These are phyloP conservation scores for Cardiospermum halicacabum DNA, from an alignment of 345 rosid genomes.

Conservation along the genomic window DNA sequence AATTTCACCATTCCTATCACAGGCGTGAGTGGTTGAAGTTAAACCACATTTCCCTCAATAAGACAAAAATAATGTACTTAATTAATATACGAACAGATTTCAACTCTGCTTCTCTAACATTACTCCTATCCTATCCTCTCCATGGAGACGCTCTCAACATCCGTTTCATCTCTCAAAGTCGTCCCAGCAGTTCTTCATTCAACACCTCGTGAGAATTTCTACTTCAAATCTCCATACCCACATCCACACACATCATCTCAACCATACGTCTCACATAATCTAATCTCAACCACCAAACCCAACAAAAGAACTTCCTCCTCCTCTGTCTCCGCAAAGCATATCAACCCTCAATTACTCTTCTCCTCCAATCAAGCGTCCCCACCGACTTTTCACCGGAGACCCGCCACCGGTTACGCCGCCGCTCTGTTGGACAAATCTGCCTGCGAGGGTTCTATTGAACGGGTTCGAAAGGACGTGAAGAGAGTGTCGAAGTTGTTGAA, in stretches of 20 bases:
- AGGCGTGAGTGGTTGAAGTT: not conserved
- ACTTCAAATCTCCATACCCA: conserved; percentile 19
- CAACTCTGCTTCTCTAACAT: not conserved
- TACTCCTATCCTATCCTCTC: conserved; percentile 3
- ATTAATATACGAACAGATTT: not conserved
- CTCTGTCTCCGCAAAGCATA: conserved; percentile 10
- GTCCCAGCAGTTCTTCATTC: conserved; percentile 21
- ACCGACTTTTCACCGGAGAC: conserved; percentile 36
- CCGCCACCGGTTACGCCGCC: conserved; percentile 66
- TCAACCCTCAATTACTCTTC: conserved; percentile 19
- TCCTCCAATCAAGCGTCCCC: conserved; percentile 18
- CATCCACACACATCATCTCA: conserved; percentile 18
- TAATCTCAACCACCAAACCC: conserved; percentile 28
- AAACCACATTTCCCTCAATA: not conserved
- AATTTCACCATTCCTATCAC: not conserved
- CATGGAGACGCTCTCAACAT: conserved; percentile 64
- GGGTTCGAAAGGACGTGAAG: conserved; percentile 39
- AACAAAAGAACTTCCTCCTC: conserved; percentile 20
- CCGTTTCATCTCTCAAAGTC: conserved; percentile 47
- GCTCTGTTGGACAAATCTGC: conserved; percentile 63
- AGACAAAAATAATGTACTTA: not conserved
- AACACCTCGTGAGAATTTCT: conserved; percentile 26
- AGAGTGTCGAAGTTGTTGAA: conserved; percentile 31
- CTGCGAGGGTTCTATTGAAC: conserved; percentile 38
- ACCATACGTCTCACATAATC: conserved; percentile 15